Conservation (phyloP, 345 rosid species). For the Syzygium aromaticum region DNA sequence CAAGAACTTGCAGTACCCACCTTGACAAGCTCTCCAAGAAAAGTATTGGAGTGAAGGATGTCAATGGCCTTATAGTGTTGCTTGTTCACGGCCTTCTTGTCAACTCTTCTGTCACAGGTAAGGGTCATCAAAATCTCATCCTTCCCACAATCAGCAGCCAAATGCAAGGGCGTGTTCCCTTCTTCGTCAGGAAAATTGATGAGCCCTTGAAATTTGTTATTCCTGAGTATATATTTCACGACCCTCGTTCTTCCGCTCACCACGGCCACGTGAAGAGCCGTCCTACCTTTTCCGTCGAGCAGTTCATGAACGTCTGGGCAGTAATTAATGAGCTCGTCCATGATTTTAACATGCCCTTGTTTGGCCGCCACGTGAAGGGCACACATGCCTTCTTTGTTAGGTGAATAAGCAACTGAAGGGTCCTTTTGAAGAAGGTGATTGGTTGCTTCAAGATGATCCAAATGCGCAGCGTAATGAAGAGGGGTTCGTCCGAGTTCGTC, state of each 20-base stretch:
- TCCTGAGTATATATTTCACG: conserved; percentile 7
- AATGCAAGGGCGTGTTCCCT: conserved; percentile 37
- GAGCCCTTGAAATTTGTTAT: conserved; percentile 3
- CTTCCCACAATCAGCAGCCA: conserved; percentile 17
- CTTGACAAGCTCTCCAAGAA: background rate
- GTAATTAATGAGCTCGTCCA: background rate
- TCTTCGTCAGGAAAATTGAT: conserved; percentile 19
- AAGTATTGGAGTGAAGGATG: conserved; percentile 13
- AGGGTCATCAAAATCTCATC: conserved; percentile 3
- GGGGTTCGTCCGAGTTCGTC: conserved; percentile 18
- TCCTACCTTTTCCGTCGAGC: conserved; percentile 12
- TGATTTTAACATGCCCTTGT: conserved; percentile 2
- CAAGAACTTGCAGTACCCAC: background rate
- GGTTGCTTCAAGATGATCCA: conserved; percentile 7
- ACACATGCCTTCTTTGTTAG: conserved; percentile 14
- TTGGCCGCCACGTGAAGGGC: conserved; percentile 19
- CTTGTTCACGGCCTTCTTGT: conserved; percentile 19
- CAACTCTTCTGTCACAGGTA: conserved; percentile 12
- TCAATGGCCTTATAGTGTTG: conserved; percentile 16
- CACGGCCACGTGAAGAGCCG: conserved; percentile 27
- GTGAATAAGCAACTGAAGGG: conserved; percentile 1
- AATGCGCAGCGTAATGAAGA: conserved; percentile 19
- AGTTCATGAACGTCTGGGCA: conserved; percentile 8
- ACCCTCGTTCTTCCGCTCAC: conserved; percentile 6
- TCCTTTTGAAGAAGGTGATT: background rate